These are phyloP conservation scores for Lasiodiplodia citricola DNA, from an alignment of 2,329 filamentous ascomycete genomes.

Conservation along the genomic window DNA sequence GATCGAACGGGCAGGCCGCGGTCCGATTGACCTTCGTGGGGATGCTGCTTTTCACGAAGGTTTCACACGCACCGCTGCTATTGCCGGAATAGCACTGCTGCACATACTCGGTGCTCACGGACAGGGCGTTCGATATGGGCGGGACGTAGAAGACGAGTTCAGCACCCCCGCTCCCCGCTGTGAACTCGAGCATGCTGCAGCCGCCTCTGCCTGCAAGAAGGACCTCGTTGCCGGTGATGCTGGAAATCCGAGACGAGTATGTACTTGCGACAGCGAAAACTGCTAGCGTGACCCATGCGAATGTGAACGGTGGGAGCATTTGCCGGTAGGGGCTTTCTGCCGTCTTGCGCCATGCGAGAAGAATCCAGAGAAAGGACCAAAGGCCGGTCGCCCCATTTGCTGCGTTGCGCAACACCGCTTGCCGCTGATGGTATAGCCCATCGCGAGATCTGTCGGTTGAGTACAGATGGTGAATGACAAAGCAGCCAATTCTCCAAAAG, in stretches of 20 bases:
- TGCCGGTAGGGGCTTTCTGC: constrained; percentile 22
- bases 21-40: constrained; percentile 20
- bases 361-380: background rate
- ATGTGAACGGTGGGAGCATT: constrained; percentile 18
- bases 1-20: constrained; percentile 29
- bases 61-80: constrained; percentile 1
- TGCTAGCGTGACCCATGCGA: background rate
- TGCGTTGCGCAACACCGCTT: constrained; percentile 27
- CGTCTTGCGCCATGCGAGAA: background rate
- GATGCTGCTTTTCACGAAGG: constrained; percentile 20
- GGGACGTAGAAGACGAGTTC: background rate
- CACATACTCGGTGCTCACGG: background rate
- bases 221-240: constrained; percentile 14
- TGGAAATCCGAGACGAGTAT: constrained; percentile 24
- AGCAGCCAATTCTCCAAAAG: constrained; percentile 34
- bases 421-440: constrained; percentile 33
- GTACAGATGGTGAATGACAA: constrained; percentile 31
- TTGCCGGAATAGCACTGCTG: constrained; percentile 8
- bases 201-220: background rate
- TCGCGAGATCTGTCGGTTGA: constrained; percentile 30
- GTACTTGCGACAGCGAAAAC: constrained; percentile 22
- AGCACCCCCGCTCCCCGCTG: no score
- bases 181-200: background rate
- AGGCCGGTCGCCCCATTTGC: constrained; percentile 9
- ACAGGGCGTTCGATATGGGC: background rate